Evolutionary conservation across 1,284 basidiomycete genomes (phyloP).

Genomic region (Ceratobasidium sp.): DNA sequence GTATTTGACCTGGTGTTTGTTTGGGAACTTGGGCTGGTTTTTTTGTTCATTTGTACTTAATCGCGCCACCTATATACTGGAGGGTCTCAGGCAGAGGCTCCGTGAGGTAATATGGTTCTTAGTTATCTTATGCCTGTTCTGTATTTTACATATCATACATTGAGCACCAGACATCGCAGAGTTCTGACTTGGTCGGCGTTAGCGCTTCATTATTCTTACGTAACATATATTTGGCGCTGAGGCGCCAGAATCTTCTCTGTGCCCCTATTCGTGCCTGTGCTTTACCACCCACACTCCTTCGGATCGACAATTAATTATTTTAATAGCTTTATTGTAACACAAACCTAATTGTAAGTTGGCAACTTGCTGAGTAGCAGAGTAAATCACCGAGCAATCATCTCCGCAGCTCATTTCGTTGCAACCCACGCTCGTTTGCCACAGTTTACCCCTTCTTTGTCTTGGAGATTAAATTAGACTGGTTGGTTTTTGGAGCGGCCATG

Average conservation of each 20-base stretch:
- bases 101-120: no score
- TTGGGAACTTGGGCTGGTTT: no score
- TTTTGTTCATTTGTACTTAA: no score
- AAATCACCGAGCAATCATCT: neutral
- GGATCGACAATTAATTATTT: neutral
- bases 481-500: constrained; percentile 3
- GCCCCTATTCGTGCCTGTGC: neutral
- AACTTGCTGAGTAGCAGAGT: neutral
- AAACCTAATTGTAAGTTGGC: constrained; percentile 2
- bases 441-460: constrained; percentile 24
- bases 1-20: no score
- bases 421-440: constrained; percentile 45
- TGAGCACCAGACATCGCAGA: no score
- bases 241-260: neutral
- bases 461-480: constrained; percentile 5
- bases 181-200: no score
- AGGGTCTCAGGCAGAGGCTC: no score
- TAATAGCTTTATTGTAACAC: neutral
- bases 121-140: no score
- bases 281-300: neutral
- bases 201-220: no score
- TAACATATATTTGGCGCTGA: no score
- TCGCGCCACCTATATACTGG: no score
- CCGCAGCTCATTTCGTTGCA: neutral
- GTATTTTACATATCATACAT: no score